Base-by-base conservation (phyloP, 345 rosid genomes). In the Eucalyptus fibrosa region DNA sequence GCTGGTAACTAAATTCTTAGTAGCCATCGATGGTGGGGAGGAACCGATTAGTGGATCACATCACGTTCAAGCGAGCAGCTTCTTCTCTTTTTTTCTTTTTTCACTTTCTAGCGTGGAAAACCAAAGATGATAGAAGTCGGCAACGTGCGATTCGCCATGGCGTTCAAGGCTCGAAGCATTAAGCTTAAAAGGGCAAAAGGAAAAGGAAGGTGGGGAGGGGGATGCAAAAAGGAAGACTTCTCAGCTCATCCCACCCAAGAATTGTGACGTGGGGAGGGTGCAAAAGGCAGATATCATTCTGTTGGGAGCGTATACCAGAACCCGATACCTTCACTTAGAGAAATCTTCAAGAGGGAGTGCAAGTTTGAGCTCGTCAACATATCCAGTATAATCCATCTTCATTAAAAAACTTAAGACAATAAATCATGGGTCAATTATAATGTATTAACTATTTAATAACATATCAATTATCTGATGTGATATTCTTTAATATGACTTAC, bases 381-480 rank as follows among this genome's bases (percentile, higher is more conserved):
- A 21, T 53, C 0, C 1, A 21, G 1, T 19, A 53, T 1, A 10
- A 3, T 53, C 0, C 1, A 53, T 19, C 1, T 19, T 53, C 0
- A 19, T 0, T 53, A 0, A 19, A 53, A 19, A 19, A 19, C 0
- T 19, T 53, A 53, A 0, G 11, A 53, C 1, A 4, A 53, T 53
- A 1, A 4, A 1, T 53, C 1, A 53, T 19, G 10, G 5, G 0
- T 19, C 2, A 19, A 53, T 53, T 53, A 51, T 51, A 51, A 51
- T 51, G 7, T 6, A 50, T 50, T 50, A 50, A 50, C 21, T 50
- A 1, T 50, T 50, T 50, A 17, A 1, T 50, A 51, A 17, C 8
- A 17, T 1, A 51, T 51, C 9, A 51, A 51, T 51, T 51, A 51
- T 51, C 9, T 51, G 4, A 18, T 1, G 56, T 18, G 1, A 1